A percentile compares a stretch with the other conserved stretches of the same genome.
Conservation (phyloP, 495 filamentous ascomycete genomes). For the Penicillium pancosmium region DNA sequence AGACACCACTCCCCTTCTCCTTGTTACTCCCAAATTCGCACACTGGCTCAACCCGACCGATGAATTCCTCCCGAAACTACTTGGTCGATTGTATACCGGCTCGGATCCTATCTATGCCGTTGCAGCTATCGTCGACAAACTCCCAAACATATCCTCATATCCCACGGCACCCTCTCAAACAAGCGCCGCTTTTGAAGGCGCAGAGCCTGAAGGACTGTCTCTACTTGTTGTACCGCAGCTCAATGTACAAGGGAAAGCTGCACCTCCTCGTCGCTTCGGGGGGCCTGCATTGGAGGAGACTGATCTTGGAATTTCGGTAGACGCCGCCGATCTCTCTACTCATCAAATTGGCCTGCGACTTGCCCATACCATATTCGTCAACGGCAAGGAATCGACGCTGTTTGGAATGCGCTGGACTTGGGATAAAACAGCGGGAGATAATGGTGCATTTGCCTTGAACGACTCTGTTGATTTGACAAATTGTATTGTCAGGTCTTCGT, state of each 20-base stretch:
- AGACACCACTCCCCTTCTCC: constrained; percentile 35
- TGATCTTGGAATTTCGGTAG: constrained; percentile 35
- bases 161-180: neutral
- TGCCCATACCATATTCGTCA: constrained; percentile 77
- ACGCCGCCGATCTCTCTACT: neutral
- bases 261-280: constrained; percentile 35
- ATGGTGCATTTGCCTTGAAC: constrained; percentile 24
- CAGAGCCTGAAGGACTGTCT: constrained; percentile 39
- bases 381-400: constrained; percentile 65
- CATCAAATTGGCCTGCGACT: constrained; percentile 58
- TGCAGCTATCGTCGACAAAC: constrained; percentile 42
- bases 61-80: constrained; percentile 35
- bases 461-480: constrained; percentile 35
- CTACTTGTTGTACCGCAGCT: constrained; percentile 31
- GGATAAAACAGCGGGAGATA: constrained; percentile 20
- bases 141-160: constrained; percentile 25
- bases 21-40: constrained; percentile 45
- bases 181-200: neutral
- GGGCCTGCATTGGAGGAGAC: constrained; percentile 37
- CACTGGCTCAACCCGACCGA: constrained; percentile 40
- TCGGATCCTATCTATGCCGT: constrained; percentile 29
- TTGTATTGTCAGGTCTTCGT: constrained; percentile 28
- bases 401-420: constrained; percentile 57
- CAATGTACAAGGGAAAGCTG: constrained; percentile 36
- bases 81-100: constrained; percentile 27